phyloP scores from a whole-genome alignment of 306 rosid species.

The Citrullus amarus region DNA sequence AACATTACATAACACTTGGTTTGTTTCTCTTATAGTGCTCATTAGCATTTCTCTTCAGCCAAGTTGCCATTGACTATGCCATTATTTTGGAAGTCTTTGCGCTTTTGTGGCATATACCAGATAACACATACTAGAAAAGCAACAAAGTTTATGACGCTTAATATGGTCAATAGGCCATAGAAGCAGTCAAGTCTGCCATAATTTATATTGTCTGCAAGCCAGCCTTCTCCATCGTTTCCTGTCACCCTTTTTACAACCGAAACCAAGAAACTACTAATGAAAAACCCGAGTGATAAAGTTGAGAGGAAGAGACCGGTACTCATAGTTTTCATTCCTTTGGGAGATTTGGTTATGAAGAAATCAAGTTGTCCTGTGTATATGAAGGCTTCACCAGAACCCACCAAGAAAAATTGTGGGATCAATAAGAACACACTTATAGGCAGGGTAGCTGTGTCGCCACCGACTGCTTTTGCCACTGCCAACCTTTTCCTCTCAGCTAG shows the following conservation, averaged over 20 bases:
- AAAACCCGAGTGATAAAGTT: constrained; percentile 79
- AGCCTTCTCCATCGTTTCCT: constrained; percentile 41
- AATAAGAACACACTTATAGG: constrained; percentile 65
- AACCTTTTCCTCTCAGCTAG: constrained; percentile 48
- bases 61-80: constrained; percentile 10
- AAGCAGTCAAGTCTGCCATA: constrained; percentile 75
- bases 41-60: constrained; percentile 35
- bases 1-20: background rate
- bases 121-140: constrained; percentile 43
- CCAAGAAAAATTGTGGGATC: constrained; percentile 79
- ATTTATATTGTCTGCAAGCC: constrained; percentile 78
- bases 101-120: constrained; percentile 48
- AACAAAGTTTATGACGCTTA: constrained; percentile 48
- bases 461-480: constrained; percentile 36
- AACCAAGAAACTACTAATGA: constrained; percentile 75
- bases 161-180: constrained; percentile 52
- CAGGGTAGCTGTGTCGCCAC: constrained; percentile 19
- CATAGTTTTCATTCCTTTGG: constrained; percentile 95
- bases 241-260: constrained; percentile 48
- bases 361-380: constrained; percentile 94
- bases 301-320: constrained; percentile 89
- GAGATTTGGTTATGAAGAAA: constrained; percentile 85
- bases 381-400: constrained; percentile 94
- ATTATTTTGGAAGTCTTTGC: constrained; percentile 32
- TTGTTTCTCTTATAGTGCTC: background rate